These are phyloP conservation scores for Chloromonas sp. DNA, from an alignment of 163 green algal species.

Conservation along the genomic window DNA sequence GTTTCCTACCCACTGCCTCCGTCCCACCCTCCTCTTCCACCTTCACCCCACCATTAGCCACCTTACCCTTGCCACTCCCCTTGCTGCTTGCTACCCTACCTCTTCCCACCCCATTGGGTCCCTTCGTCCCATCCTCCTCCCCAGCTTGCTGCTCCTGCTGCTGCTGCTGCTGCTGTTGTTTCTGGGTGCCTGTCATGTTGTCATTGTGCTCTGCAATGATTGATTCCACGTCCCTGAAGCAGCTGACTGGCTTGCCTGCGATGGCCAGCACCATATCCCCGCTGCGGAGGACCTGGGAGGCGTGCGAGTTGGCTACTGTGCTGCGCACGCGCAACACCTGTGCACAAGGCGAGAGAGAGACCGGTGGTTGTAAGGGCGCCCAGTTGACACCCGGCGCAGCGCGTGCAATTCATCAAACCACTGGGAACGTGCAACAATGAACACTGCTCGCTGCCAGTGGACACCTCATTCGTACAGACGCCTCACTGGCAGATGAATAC, in stretches of 20 bases:
- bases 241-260: conserved; percentile 55
- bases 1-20: no score
- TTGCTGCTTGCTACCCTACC: no score
- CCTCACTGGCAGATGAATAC: no score
- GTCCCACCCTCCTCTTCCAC: neutral
- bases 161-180: conserved; percentile 4
- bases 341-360: neutral
- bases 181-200: neutral
- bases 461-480: no score
- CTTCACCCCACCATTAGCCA: neutral
- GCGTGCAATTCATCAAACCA: no score
- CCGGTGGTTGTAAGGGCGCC: no score
- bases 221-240: conserved; percentile 66
- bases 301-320: conserved; percentile 56
- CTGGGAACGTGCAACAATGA: no score
- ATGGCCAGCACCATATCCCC: conserved; percentile 81
- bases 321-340: conserved; percentile 71
- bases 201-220: conserved; percentile 26
- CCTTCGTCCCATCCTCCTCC: conserved; percentile 6
- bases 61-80: no score
- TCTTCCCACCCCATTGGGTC: neutral
- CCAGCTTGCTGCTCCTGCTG: neutral
- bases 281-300: conserved; percentile 23
- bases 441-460: no score
- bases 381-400: no score